Evolutionary conservation across 2,329 filamentous ascomycete genomes (phyloP).

Genomic region (Apiospora arundinis): DNA sequence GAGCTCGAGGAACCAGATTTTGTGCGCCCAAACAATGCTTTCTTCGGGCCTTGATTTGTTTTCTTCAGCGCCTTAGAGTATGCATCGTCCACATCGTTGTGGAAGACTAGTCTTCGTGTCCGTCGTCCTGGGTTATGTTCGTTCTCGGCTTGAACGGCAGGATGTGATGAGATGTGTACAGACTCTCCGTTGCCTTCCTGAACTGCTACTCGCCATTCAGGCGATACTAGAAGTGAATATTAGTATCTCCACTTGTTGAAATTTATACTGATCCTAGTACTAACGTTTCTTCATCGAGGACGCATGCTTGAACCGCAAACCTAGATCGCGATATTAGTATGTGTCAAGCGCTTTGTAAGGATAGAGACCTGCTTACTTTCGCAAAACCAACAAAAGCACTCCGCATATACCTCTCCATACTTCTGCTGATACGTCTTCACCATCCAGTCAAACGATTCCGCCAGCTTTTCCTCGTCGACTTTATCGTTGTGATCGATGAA

Average conservation of each 20-base stretch:
- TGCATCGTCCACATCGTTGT: slow-evolving; percentile 22
- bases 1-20: slow-evolving; percentile 18
- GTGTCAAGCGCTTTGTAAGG: too few relatives aligned
- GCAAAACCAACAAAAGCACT: slow-evolving; percentile 82
- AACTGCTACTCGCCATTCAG: slow-evolving; percentile 4
- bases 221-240: neutral
- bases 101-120: slow-evolving; percentile 22
- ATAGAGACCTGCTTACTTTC: slow-evolving; percentile 54
- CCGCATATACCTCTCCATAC: slow-evolving; percentile 69
- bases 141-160: slow-evolving; percentile 15
- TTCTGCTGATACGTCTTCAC: slow-evolving; percentile 68
- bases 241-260: neutral
- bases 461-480: slow-evolving; percentile 68
- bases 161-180: slow-evolving; percentile 22
- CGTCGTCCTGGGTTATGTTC: slow-evolving; percentile 12
- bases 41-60: slow-evolving; percentile 20
- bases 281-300: slow-evolving; percentile 16
- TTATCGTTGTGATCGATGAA: slow-evolving; percentile 85
- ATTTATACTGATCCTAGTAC: neutral
- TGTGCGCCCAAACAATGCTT: slow-evolving; percentile 1
- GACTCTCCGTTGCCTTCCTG: slow-evolving; percentile 13
- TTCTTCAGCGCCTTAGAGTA: slow-evolving; percentile 19
- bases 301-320: slow-evolving; percentile 19
- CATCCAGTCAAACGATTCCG: slow-evolving; percentile 72
- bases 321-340: neutral